A percentile compares a stretch with the other conserved stretches of the same genome.
These are phyloP conservation scores for Tylopilus sp. DNA, from an alignment of 768 basidiomycete genomes.

Conservation along the genomic window DNA sequence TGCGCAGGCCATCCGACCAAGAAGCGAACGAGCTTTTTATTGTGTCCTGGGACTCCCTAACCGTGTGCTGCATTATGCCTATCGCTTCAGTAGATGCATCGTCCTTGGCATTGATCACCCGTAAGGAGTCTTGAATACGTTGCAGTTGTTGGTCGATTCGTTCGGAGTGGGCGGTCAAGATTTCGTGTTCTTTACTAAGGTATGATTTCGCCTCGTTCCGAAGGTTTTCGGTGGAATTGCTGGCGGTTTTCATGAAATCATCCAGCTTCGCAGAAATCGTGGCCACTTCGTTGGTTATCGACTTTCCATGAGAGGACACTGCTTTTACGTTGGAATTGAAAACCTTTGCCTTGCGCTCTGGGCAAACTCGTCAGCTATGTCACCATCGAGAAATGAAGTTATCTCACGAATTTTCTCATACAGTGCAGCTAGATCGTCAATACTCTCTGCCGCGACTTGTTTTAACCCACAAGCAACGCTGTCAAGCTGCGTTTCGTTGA, in stretches of 20 bases:
- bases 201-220: conserved; percentile 55
- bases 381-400: not conserved
- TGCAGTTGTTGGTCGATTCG: conserved; percentile 58
- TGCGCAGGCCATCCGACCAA: conserved; percentile 56
- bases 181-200: conserved; percentile 53
- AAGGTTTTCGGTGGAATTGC: conserved; percentile 51
- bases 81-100: conserved; percentile 52
- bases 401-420: conserved; percentile 81
- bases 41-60: conserved; percentile 51
- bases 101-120: conserved; percentile 55
- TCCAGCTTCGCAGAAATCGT: conserved; percentile 56
- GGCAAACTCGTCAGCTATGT: conserved; percentile 7
- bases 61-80: conserved; percentile 40
- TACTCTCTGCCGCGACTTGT: conserved; percentile 59
- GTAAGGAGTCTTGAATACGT: conserved; percentile 49
- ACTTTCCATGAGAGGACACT: conserved; percentile 59
- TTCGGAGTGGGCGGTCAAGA: conserved; percentile 46
- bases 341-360: conserved; percentile 71
- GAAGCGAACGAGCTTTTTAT: conserved; percentile 48
- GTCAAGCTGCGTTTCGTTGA: conserved; percentile 68
- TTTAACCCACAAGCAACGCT: conserved; percentile 70
- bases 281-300: conserved; percentile 52
- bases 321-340: conserved; percentile 63
- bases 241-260: conserved; percentile 56
- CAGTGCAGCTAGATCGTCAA: conserved; percentile 64